phyloP scores from a whole-genome alignment of 257 asterid genomes.

The Salvia rosmarinus region DNA sequence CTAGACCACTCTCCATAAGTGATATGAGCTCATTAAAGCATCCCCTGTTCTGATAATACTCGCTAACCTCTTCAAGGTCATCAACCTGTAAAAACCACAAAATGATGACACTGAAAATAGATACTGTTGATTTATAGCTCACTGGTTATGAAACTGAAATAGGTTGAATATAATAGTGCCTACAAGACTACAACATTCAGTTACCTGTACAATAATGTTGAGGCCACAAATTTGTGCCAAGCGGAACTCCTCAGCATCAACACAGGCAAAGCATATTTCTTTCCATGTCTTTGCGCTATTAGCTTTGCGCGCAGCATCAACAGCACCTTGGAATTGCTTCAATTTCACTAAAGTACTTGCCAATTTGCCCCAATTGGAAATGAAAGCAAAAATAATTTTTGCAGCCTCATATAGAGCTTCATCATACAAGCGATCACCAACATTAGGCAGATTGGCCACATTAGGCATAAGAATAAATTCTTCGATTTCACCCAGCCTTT shows the following conservation, averaged over 20 bases:
- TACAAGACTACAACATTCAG: background rate
- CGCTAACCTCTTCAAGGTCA: slow-evolving; percentile 99
- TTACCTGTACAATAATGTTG: slow-evolving; percentile 97
- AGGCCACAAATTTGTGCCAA: slow-evolving; percentile 99
- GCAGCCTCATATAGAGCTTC: slow-evolving; percentile 98
- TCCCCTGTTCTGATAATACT: slow-evolving; percentile 93
- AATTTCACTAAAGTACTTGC: slow-evolving; percentile 86
- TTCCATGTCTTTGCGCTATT: slow-evolving; percentile 98
- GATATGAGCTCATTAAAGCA: slow-evolving; percentile 97
- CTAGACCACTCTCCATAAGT: slow-evolving; percentile 98
- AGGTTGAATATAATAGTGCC: background rate
- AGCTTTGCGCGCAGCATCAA: slow-evolving; percentile 99
- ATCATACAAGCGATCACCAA: slow-evolving; percentile 96
- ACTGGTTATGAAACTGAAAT: background rate
- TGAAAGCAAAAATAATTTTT: slow-evolving; percentile 87
- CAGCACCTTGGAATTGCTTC: slow-evolving; percentile 98
- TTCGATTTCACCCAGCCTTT: slow-evolving; percentile 88
- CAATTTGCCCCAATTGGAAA: slow-evolving; percentile 96
- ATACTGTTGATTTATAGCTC: slow-evolving; percentile 4
- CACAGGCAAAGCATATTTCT: slow-evolving; percentile 99
- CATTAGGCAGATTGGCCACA: slow-evolving; percentile 98
- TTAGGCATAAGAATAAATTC: slow-evolving; percentile 98
- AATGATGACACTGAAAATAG: slow-evolving; percentile 7
- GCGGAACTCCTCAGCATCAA: slow-evolving; percentile 99
- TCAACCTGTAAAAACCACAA: slow-evolving; percentile 68